Conservation (phyloP, 2,329 filamentous ascomycete genomes). For the Fusarium sp. region DNA sequence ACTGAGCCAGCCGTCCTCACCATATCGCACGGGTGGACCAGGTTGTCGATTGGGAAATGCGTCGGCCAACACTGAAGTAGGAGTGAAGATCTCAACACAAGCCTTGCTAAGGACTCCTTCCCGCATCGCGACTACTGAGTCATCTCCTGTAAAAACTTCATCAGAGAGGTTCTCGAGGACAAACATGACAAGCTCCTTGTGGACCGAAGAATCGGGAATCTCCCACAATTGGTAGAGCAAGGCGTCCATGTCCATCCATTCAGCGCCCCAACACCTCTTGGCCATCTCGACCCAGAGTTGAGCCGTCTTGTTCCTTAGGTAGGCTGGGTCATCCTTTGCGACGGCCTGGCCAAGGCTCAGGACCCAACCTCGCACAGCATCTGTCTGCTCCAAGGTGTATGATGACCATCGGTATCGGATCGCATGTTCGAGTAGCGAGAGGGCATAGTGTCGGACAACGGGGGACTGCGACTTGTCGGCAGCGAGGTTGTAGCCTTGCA, state of each 20-base stretch:
- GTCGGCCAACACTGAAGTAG: constrained; percentile 77
- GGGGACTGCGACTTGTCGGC: constrained; percentile 78
- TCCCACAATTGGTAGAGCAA: constrained; percentile 87
- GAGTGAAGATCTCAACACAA: constrained; percentile 93
- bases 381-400: constrained; percentile 74
- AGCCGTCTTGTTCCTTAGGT: constrained; percentile 91
- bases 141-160: constrained; percentile 92
- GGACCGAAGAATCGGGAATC: constrained; percentile 66
- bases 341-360: constrained; percentile 80
- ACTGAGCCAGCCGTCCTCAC: constrained; percentile 86
- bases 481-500: constrained; percentile 86
- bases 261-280: constrained; percentile 90
- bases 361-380: constrained; percentile 78
- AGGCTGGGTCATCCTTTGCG: constrained; percentile 77
- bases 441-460: constrained; percentile 90
- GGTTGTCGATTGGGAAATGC: constrained; percentile 78
- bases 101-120: constrained; percentile 87
- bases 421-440: constrained; percentile 90
- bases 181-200: constrained; percentile 87
- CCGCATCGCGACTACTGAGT: constrained; percentile 83
- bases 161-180: constrained; percentile 93
- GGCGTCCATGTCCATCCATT: constrained; percentile 95
- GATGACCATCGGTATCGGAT: constrained; percentile 86
- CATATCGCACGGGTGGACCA: constrained; percentile 76
- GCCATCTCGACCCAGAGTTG: constrained; percentile 95